phyloP scores from a whole-genome alignment of 2,329 filamentous ascomycete genomes.

The Aspergillus cejpii region DNA sequence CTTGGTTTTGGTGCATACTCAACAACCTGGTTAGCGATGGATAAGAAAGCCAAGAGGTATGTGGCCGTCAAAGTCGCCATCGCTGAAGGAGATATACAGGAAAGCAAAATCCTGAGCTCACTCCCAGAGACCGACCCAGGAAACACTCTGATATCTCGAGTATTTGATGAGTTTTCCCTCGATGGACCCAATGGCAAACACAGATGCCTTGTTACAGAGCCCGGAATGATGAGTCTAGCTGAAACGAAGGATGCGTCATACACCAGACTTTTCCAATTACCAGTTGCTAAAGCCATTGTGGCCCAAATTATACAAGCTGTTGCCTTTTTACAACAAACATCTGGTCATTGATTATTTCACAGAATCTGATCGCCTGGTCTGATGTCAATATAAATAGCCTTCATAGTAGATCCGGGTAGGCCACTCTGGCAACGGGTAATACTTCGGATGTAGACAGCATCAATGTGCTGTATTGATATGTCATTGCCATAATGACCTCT shows the following conservation, averaged over 20 bases:
- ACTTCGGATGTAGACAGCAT: too few species aligned
- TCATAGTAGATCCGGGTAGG: too few species aligned
- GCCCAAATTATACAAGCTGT: constrained; percentile 18
- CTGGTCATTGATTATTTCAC: too few species aligned
- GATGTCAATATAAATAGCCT: too few species aligned
- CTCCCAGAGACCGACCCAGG: constrained; percentile 5
- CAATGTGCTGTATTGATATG: too few species aligned
- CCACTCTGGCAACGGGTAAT: too few species aligned
- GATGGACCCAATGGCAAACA: constrained; percentile 18
- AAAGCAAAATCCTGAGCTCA: constrained; percentile 1
- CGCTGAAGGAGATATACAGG: neutral
- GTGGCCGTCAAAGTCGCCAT: constrained; percentile 4
- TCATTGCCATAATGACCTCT: too few species aligned
- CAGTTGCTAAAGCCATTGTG: constrained; percentile 13
- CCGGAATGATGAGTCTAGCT: constrained; percentile 16
- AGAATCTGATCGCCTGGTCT: too few species aligned
- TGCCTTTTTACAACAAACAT: constrained; percentile 19
- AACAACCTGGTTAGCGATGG: constrained; percentile 40
- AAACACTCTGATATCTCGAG: constrained; percentile 8
- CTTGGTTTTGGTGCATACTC: constrained; percentile 42
- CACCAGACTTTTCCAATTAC: constrained; percentile 10
- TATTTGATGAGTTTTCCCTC: constrained; percentile 17
- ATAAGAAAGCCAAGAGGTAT: constrained; percentile 11
- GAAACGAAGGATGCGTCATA: constrained; percentile 18
- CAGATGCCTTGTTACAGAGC: constrained; percentile 15